Base-by-base conservation (phyloP, 805 yeast genomes). In the Priceomyces medius region DNA sequence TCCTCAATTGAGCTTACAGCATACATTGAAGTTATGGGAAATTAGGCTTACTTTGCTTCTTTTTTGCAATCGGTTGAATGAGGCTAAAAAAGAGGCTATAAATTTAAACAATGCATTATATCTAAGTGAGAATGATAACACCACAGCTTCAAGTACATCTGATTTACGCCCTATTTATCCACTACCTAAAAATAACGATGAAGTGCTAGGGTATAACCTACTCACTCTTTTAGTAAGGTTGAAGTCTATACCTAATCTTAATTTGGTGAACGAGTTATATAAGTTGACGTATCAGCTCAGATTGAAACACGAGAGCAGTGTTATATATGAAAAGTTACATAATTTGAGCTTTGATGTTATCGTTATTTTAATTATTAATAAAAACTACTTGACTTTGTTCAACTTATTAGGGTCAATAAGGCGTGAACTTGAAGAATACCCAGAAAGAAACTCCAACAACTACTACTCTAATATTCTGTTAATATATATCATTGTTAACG, bases 261-360 rank as follows among this genome's bases (percentile, higher is more conserved):
- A 57, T 20, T 49, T 74, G 17, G 61, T 76, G 17, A 74, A 73
- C 42, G 76, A 69, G 35, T 52, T 68, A 29, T 77, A 73, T 55
- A 67, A 65, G 42, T 58, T 74, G 21, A 57, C 73, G 31, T 64
- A 72, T 38, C 73, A 66, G 42, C 40, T 60, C 16, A 41, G 74
- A 24, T 48, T 68, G 31, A 55, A 54, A 34, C 43, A 52, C 14
- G 14, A 21, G 9, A 27, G 19, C 8, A 19, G 26, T 12, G 7
- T 26, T 3, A 26, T 36, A 9, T 8, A 17, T 23, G 16, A 18
- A 4, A 55, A 58, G 32, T 48, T 68, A 31, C 50, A 48, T 32
- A 64, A 60, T 40, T 46, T 65, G 29, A 63, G 66, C 38, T 69
- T 59, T 47, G 65, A 63, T 39, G 53, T 66, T 13, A 47, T 61